Evolutionary conservation across 2,329 filamentous ascomycete genomes (phyloP).

Genomic region (Pseudogymnoascus sp.): DNA sequence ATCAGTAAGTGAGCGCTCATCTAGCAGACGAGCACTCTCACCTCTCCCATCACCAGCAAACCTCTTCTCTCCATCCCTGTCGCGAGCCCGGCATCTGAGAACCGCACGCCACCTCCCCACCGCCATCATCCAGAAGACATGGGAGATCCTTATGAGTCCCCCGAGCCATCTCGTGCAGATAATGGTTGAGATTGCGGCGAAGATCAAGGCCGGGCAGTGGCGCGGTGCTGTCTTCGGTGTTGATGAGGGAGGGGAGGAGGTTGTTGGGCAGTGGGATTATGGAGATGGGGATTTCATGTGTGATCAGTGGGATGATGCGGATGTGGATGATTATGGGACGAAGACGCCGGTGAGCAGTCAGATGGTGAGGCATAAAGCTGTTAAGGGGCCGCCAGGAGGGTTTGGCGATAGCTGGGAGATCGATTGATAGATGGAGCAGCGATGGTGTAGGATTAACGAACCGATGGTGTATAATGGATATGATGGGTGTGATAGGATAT

Average conservation of each 20-base stretch:
- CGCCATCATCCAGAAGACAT: slow-evolving; percentile 67
- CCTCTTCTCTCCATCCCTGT: slow-evolving; percentile 46
- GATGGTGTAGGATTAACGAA: neutral
- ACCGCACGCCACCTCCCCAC: slow-evolving; percentile 46
- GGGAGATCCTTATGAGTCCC: slow-evolving; percentile 68
- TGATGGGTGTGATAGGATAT: neutral
- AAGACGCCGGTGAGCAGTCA: neutral
- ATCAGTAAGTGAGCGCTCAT: slow-evolving; percentile 29
- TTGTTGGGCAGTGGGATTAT: neutral
- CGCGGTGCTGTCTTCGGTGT: slow-evolving; percentile 49
- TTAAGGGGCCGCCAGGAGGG: neutral
- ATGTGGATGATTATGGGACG: neutral
- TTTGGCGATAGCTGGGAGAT: slow-evolving; percentile 1
- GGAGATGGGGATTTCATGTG: neutral
- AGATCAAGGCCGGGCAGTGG: slow-evolving; percentile 59
- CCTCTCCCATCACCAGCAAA: slow-evolving; percentile 61
- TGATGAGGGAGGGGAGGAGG: slow-evolving; percentile 31
- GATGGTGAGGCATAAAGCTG: neutral
- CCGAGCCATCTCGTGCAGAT: slow-evolving; percentile 68
- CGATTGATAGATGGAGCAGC: neutral
- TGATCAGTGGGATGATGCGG: neutral
- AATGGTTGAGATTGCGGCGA: slow-evolving; percentile 73
- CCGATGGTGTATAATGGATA: neutral
- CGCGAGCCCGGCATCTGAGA: slow-evolving; percentile 33
- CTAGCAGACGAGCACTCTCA: slow-evolving; percentile 48